phyloP scores from a whole-genome alignment of 495 filamentous ascomycete genomes.

The Aspergillus sparsus region DNA sequence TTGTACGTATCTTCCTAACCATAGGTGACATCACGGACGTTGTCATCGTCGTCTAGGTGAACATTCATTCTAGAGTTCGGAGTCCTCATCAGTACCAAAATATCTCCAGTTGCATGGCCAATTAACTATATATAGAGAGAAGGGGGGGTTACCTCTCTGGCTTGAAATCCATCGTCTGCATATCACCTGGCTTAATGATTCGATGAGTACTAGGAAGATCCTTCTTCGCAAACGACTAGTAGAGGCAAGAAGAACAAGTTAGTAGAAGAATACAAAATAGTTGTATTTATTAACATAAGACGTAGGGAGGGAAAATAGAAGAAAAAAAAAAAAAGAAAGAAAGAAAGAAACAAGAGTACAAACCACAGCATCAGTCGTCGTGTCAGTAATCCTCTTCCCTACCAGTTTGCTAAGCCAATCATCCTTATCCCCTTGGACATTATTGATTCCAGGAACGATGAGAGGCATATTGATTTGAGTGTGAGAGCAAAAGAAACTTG shows the following conservation, averaged over 20 bases:
- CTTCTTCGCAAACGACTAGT: conserved; percentile 70
- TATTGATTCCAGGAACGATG: conserved; percentile 72
- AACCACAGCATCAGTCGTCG: conserved; percentile 49
- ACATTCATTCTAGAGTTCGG: conserved; percentile 62
- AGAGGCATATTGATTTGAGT: conserved; percentile 63
- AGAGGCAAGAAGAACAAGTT: neutral
- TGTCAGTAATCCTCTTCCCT: conserved; percentile 68
- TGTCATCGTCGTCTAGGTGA: conserved; percentile 70
- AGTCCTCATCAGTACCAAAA: conserved; percentile 8
- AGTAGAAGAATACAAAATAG: conserved; percentile 7
- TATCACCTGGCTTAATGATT: conserved; percentile 62
- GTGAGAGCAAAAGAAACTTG: neutral
- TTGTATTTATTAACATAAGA: neutral
- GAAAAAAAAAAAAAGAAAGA: neutral
- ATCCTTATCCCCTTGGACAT: conserved; percentile 52
- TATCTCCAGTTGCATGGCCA: neutral
- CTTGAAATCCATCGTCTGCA: conserved; percentile 63
- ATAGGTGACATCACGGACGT: conserved; percentile 66
- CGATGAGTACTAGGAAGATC: conserved; percentile 70
- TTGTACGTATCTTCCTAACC: conserved; percentile 27
- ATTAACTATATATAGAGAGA: neutral
- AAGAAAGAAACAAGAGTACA: conserved; percentile 18
- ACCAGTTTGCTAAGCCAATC: conserved; percentile 74
- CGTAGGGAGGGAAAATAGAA: neutral
- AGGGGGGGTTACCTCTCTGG: conserved; percentile 48